A percentile compares a stretch with the other conserved stretches of the same genome.
Conservation (phyloP, 768 basidiomycete genomes). For the Chiua virens region DNA sequence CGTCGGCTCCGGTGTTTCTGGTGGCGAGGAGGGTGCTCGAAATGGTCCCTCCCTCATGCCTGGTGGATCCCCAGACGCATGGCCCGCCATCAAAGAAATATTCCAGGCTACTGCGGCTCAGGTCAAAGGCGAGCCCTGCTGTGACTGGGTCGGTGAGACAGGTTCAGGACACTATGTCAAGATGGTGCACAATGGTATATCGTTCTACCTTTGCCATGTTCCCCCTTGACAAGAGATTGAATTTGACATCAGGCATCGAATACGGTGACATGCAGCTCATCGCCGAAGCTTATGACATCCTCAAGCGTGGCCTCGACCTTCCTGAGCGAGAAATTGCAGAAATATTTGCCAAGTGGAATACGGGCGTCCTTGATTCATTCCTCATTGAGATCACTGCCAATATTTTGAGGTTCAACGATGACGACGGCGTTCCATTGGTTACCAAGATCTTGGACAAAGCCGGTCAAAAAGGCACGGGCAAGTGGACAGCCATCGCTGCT, state of each 20-base stretch:
- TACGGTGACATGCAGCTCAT: conserved; percentile 99
- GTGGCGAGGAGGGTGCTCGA: conserved; percentile 98
- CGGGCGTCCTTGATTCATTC: conserved; percentile 99
- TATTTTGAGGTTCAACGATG: conserved; percentile 96
- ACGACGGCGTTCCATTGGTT: conserved; percentile 89
- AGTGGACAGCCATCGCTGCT: conserved; percentile 98
- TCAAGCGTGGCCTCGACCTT: conserved; percentile 92
- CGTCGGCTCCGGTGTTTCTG: conserved; percentile 98
- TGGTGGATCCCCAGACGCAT: conserved; percentile 90
- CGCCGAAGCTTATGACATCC: conserved; percentile 97
- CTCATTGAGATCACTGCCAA: conserved; percentile 97
- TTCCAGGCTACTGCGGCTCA: conserved; percentile 99
- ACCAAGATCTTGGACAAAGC: conserved; percentile 94
- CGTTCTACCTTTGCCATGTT: conserved; percentile 1
- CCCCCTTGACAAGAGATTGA: conserved; percentile 5
- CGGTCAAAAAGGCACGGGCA: conserved; percentile 99
- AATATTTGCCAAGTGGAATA: conserved; percentile 96
- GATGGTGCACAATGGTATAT: conserved; percentile 95
- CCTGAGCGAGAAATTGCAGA: conserved; percentile 87
- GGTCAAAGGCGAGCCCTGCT: conserved; percentile 93
- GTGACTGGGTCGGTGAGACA: conserved; percentile 98
- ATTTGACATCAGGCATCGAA: conserved; percentile 76
- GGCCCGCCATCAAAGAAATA: conserved; percentile 96
- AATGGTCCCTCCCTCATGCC: conserved; percentile 99
- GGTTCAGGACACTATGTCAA: conserved; percentile 99